A percentile compares a stretch with the other conserved stretches of the same genome.
phyloP scores from a whole-genome alignment of 495 filamentous ascomycete genomes.

The Amniculicola lignicola region DNA sequence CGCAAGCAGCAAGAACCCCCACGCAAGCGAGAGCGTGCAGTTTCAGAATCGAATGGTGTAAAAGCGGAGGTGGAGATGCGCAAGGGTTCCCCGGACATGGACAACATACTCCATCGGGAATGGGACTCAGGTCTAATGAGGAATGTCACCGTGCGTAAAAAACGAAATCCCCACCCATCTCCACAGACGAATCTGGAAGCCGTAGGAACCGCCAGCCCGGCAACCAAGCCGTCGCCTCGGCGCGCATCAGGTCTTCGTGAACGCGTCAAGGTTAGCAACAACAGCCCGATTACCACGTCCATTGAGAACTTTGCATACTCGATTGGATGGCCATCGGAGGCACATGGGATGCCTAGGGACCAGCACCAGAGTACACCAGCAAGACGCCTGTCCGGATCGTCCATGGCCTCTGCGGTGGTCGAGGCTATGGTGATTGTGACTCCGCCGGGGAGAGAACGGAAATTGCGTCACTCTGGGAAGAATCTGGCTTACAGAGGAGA shows the following conservation, averaged over 20 bases:
- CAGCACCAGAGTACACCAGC: conserved; percentile 12
- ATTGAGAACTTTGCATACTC: conserved; percentile 34
- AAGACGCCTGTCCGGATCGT: conserved; percentile 31
- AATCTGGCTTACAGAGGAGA: conserved; percentile 31
- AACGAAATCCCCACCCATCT: conserved; percentile 23
- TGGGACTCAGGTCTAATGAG: conserved; percentile 56
- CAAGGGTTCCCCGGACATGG: neutral
- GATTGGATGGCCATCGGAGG: conserved; percentile 29
- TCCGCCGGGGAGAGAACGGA: conserved; percentile 26
- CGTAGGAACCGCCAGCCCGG: conserved; percentile 1
- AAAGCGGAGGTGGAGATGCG: neutral
- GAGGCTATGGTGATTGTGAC: conserved; percentile 35
- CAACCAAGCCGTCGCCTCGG: conserved; percentile 38
- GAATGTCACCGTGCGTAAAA: conserved; percentile 57
- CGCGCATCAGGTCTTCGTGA: conserved; percentile 38
- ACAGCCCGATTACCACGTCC: conserved; percentile 18
- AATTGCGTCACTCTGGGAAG: conserved; percentile 35
- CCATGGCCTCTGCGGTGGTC: conserved; percentile 32
- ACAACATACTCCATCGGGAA: conserved; percentile 44
- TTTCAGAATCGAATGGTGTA: conserved; percentile 19
- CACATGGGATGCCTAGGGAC: neutral
- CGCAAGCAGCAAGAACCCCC: too few relatives aligned
- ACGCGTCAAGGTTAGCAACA: conserved; percentile 27
- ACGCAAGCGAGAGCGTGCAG: conserved; percentile 27
- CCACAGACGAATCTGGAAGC: conserved; percentile 18